Base-by-base conservation (phyloP, 345 rosid species). In the Anastatica hierochuntica region DNA sequence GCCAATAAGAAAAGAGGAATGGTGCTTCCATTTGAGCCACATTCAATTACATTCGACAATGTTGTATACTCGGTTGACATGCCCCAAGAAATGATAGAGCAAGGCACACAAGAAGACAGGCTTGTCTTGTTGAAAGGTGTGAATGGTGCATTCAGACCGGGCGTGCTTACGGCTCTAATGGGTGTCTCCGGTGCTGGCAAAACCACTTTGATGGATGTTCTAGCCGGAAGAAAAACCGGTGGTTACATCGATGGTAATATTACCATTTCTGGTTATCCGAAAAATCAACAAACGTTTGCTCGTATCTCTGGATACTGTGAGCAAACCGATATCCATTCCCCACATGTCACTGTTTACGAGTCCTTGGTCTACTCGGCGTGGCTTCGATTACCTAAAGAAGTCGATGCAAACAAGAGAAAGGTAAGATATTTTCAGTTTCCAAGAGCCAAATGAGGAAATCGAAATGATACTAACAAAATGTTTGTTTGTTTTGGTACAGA, bases 161-260 rank as follows among this genome's bases (percentile, higher is more conserved):
- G 95, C 3, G 85, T 85, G 55, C 87, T 85, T 3, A 85, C 95
- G 11, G 87, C 90, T 63, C 69, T 80, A 29, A 83, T 83, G 90
- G 90, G 87, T 47, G 82, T 78, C 27, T 78, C 83, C 12, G 92
- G 92, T n/a, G 94, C 94, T 4, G 94, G 95, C 2, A 87, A 87
- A 72, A 83, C 95, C 12, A 86, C 95, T 56, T 37, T 83, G 52
- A 81, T 86, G 95, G 95, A 86, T 71, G 95, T 86, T 44, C 63
- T 86, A 16, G 92, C 96, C 21, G 96, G 96, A 45, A 74, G 96
- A 58, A 87, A 87, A 72, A 81, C 86, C 15, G 86, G 86, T 45
- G 94, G 95, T 27, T 81, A 78, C 50, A 74, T 83, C 6, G 84
- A 79, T 18, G 95, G 95, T 8, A 58, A 68, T 53, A 79, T 83